phyloP scores from a whole-genome alignment of 441 rosid species.

The Aquilaria agallochum region DNA sequence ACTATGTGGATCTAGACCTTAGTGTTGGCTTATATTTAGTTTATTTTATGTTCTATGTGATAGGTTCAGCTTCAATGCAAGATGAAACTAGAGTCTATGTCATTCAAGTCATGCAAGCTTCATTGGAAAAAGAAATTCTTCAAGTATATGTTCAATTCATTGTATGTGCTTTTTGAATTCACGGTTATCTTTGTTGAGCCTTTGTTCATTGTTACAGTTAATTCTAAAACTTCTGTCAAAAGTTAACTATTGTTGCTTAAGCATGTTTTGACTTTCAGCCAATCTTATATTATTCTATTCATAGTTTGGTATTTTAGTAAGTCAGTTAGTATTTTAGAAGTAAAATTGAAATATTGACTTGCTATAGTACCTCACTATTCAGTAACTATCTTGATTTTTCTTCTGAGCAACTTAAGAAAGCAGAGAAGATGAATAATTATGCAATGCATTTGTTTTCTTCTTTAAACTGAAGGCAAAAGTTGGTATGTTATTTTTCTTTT shows the following conservation, averaged over 20 bases:
- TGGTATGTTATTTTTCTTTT: slow-evolving; percentile 36
- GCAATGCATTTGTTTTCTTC: slow-evolving; percentile 63
- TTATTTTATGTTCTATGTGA: neutral
- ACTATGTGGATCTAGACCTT: neutral
- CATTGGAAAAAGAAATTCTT: slow-evolving; percentile 72
- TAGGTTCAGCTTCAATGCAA: slow-evolving; percentile 94
- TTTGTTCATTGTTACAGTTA: too few relatives aligned
- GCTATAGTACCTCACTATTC: too few relatives aligned
- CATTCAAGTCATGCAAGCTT: slow-evolving; percentile 65
- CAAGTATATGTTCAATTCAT: slow-evolving; percentile 40
- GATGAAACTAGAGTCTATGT: slow-evolving; percentile 80
- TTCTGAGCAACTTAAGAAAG: slow-evolving; percentile 72
- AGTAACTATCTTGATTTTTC: slow-evolving; percentile 7
- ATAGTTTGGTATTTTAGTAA: too few relatives aligned
- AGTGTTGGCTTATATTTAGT: slow-evolving; percentile 1
- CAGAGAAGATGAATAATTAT: slow-evolving; percentile 52
- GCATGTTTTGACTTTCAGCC: too few relatives aligned
- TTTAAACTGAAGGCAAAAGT: slow-evolving; percentile 62
- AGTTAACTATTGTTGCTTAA: too few relatives aligned
- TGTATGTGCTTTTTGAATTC: too few relatives aligned
- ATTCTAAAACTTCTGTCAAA: too few relatives aligned
- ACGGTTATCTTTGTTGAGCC: too few relatives aligned
- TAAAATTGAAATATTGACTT: too few relatives aligned
- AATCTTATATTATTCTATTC: too few relatives aligned
- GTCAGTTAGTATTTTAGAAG: too few relatives aligned